phyloP scores from a whole-genome alignment of 768 basidiomycete species.

The Pleurotus platypus region DNA sequence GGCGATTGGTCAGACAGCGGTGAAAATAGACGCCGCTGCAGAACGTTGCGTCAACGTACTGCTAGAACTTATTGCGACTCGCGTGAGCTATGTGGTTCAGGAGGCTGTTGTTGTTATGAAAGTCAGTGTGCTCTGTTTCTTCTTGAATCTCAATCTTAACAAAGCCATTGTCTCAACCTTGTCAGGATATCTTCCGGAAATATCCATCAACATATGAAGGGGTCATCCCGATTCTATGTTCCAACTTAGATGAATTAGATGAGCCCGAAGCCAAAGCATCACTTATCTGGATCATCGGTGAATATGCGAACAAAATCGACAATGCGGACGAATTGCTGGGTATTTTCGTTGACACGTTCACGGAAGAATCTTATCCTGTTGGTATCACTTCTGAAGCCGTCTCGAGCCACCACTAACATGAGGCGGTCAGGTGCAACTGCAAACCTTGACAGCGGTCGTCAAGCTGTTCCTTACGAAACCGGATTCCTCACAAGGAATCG shows the following conservation, averaged over 20 bases:
- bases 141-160: background rate
- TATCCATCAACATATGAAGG: constrained; percentile 97
- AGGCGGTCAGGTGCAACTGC: constrained; percentile 56
- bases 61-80: constrained; percentile 86
- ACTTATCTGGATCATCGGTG: constrained; percentile 98
- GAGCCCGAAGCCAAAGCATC: constrained; percentile 98
- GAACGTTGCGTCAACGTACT: constrained; percentile 94
- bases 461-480: constrained; percentile 96
- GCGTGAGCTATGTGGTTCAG: constrained; percentile 96
- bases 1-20: constrained; percentile 94
- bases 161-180: background rate
- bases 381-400: constrained; percentile 18
- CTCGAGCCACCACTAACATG: background rate
- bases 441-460: constrained; percentile 91
- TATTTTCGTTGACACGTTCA: constrained; percentile 89
- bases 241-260: constrained; percentile 93
- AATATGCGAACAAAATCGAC: constrained; percentile 96
- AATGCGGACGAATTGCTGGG: constrained; percentile 92
- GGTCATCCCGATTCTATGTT: constrained; percentile 91
- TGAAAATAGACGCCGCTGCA: constrained; percentile 90
- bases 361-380: constrained; percentile 90
- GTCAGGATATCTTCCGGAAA: constrained; percentile 94
- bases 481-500: constrained; percentile 86
- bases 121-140: constrained; percentile 38
- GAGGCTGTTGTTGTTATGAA: constrained; percentile 99